Evolutionary conservation across 257 asterid species (phyloP).

Genomic region (Solanum medicagineum): DNA sequence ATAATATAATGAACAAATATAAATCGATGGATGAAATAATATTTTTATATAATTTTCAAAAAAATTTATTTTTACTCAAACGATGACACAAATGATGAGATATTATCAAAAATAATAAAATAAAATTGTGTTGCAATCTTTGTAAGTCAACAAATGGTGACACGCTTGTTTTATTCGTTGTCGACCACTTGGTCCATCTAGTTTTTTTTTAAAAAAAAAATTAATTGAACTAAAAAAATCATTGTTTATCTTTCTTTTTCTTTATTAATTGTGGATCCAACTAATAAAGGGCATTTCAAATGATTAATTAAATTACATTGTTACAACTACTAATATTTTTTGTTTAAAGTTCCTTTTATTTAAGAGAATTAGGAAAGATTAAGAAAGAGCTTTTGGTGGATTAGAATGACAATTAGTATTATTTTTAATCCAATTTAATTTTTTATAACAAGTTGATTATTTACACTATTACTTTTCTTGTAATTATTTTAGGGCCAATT

Average conservation of each 20-base stretch:
- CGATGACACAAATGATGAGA: too few relatives aligned
- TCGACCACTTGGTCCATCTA: not conserved
- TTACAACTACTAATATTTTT: not conserved
- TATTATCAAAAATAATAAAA: too few relatives aligned
- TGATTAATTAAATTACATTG: not conserved
- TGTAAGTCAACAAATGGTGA: not conserved
- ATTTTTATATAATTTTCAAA: too few relatives aligned
- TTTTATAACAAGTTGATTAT: not conserved
- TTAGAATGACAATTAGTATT: not conserved
- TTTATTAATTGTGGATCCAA: not conserved
- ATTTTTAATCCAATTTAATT: too few relatives aligned
- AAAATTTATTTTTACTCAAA: too few relatives aligned
- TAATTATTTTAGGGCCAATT: not conserved
- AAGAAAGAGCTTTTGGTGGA: not conserved
- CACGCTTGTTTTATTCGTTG: not conserved
- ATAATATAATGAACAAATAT: too few relatives aligned
- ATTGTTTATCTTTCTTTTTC: not conserved
- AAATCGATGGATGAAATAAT: too few relatives aligned
- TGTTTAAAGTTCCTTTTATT: not conserved
- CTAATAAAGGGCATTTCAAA: not conserved
- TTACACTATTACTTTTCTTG: not conserved
- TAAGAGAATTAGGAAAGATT: not conserved
- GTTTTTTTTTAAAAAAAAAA: not conserved
- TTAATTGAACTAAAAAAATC: not conserved
- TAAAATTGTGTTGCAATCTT: not conserved